Percentiles rank a stretch among this genome's conserved stretches.
phyloP scores from a whole-genome alignment of 345 rosid genomes.

The Lepidium sativum region DNA sequence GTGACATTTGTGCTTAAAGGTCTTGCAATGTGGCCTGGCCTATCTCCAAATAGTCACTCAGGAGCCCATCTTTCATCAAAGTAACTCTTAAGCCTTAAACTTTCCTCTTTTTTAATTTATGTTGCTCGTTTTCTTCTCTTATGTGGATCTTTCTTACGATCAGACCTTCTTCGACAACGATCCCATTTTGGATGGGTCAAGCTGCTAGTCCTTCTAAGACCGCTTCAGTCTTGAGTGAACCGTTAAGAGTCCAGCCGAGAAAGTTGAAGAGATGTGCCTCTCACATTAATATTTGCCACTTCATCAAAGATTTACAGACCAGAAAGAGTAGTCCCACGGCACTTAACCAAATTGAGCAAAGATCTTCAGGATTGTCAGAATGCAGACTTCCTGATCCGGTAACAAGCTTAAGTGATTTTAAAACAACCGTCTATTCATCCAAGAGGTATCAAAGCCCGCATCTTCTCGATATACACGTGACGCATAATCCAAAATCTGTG shows the following conservation, averaged over 20 bases:
- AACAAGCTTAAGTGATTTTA: background rate
- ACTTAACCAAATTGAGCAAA: conserved; percentile 22
- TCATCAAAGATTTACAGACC: conserved; percentile 40
- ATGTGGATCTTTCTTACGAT: background rate
- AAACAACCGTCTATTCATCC: background rate
- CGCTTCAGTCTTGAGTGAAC: conserved; percentile 21
- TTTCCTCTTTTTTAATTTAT: background rate
- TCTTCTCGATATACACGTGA: conserved; percentile 14
- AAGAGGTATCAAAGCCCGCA: conserved; percentile 4
- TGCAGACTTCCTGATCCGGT: conserved; percentile 22
- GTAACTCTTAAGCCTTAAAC: conserved; percentile 29
- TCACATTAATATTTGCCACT: conserved; percentile 58
- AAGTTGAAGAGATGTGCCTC: conserved; percentile 45
- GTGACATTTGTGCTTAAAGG: conserved; percentile 15
- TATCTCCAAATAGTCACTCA: conserved; percentile 31
- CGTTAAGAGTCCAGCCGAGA: conserved; percentile 36
- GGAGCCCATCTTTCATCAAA: conserved; percentile 25
- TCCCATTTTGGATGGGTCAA: conserved; percentile 55
- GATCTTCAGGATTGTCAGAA: conserved; percentile 28
- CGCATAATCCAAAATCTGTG: conserved; percentile 7
- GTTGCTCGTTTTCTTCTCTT: background rate
- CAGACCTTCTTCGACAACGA: conserved; percentile 40
- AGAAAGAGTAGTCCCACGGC: conserved; percentile 31
- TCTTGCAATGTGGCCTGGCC: conserved; percentile 50
- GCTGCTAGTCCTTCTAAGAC: conserved; percentile 25